Evolutionary conservation across 1,139 yeast species (phyloP), one percentile per base, ranked within the genome.

Genomic region (Hyphopichia wangnamkhiaoensis): DNA sequence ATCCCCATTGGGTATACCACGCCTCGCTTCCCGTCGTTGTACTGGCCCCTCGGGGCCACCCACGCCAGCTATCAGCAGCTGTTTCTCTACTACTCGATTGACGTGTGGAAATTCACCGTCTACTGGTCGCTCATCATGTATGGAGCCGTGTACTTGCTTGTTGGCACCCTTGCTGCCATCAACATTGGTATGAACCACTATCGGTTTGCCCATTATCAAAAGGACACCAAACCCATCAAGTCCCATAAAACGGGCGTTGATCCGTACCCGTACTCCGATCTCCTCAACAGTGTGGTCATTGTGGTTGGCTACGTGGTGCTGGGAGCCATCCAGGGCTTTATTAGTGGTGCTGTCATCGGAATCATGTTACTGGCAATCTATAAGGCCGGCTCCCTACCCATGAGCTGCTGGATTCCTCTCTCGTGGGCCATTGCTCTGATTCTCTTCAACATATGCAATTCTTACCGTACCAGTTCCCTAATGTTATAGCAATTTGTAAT

Each of bases 341-440:
- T 82, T 4, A 69, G 83, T 4, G 96, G 96, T 0, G 79, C 93
- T 0, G 71, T 89, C 9, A 73, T 84, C 29, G 97, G 97, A 0
- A 65, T 90, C 12, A 60, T 80, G 19, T 41, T 68, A 13, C 65
- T 67, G 51, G 87, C 90, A 2, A 76, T 89, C 4, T 90, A 90
- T 61, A 71, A 76, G 40, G 83, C 96, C 0, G 96, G 90, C 0
- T 67, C 80, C 12, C 77, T 90, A 56, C 77, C 86, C 18, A 86
- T 91, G 93, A 84, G 95, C 21, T 86, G 96, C 0, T 91, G 98
- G 98, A 80, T 90, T 9, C 98, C 98, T 1, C 73, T 90, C 50
- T 77, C 84, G 37, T 87, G 93, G 81, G 93, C 82, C 0, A 65
- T 85, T 5, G 76, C 84, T 2, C 82, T 80, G 52, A 73, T 86